These are phyloP conservation scores for Glutinoglossum americanum DNA, from an alignment of 495 filamentous ascomycete genomes.

Conservation along the genomic window DNA sequence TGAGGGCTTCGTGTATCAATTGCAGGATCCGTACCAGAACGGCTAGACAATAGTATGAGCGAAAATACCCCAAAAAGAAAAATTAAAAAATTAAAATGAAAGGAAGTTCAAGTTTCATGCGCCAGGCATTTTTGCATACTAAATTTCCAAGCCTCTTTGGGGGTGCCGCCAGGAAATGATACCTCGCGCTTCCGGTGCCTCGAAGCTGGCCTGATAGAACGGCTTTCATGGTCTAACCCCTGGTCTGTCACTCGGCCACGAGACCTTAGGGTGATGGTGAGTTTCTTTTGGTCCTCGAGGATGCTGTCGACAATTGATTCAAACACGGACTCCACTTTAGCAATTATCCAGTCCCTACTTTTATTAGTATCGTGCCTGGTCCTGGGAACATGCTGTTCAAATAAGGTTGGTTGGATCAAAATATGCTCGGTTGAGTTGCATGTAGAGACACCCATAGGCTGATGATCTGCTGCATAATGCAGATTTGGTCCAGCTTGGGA, in stretches of 20 bases:
- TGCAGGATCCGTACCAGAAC: conserved; percentile 46
- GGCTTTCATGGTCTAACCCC: not conserved
- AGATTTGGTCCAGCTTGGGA: not conserved
- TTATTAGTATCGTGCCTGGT: not conserved
- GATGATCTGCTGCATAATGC: not conserved
- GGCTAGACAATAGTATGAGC: conserved; percentile 17
- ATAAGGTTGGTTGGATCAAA: not conserved
- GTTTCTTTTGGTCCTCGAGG: conserved; percentile 17
- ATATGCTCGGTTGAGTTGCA: not conserved
- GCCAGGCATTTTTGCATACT: conserved; percentile 20
- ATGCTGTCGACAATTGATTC: conserved; percentile 28
- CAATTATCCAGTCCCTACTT: conserved; percentile 15
- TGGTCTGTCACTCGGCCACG: conserved; percentile 7
- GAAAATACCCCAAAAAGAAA: too few relatives aligned
- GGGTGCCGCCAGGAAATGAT: conserved; percentile 35
- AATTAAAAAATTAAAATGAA: conserved; percentile 1
- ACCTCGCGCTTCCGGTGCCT: conserved; percentile 8
- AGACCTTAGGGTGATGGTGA: conserved; percentile 24
- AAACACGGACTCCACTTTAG: conserved; percentile 30
- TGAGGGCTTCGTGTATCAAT: conserved; percentile 45
- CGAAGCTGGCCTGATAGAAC: not conserved
- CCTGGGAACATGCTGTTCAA: not conserved
- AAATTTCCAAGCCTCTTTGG: conserved; percentile 43
- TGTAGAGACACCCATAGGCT: too few relatives aligned
- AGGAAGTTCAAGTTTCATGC: not conserved